Base-by-base conservation (phyloP, 2,329 filamentous ascomycete species). In the Cladosporium sp. region DNA sequence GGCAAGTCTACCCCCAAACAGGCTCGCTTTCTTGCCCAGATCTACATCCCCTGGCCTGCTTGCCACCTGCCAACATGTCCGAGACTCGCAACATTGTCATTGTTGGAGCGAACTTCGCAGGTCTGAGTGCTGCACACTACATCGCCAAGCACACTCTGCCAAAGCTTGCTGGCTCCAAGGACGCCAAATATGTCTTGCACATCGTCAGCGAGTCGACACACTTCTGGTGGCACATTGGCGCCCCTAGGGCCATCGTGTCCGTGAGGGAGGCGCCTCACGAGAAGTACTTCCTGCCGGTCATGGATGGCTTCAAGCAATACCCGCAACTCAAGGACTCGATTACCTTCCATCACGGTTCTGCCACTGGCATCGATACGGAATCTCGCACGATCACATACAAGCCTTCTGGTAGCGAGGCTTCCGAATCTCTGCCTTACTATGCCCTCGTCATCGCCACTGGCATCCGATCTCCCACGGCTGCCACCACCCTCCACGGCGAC, bases 391-490 rank as follows among this genome's bases (percentile, higher is more conserved):
- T 83, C 6, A 66, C 69, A 3, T 69, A 79, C 58, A 67, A 64
- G 6, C 63, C 60, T n/a, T 54, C 54, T 13, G 52, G 57, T 13
- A 56, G 45, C 16, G 70, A 67, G 14, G 63, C 62, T 16, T 64
- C 66, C 14, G 60, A 69, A 45, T 62, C 58, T 31, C 56, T 82
- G 9, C 52, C 67, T 2, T 83, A 78, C 62, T 74, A 81, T 58
- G 74, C 77, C n/a, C 69, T 83, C 2, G 68, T 83, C 45, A 75
- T 82, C 54, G 78, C 79, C 8, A 80, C 78, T 1, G 80, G 80
- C 7, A 74, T 75, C 37, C 71, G 62, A 10, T 77, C 78, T 1
- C 64, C 70, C 9, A 68, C 73, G 22, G 68, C 73, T 0, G 65
- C 72, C 3, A 68, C 77, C 48, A 76, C 75, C 19, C 63, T 71